Base-by-base conservation (phyloP, 192 early-diverging fungal species). In the Diversispora epigaea region DNA sequence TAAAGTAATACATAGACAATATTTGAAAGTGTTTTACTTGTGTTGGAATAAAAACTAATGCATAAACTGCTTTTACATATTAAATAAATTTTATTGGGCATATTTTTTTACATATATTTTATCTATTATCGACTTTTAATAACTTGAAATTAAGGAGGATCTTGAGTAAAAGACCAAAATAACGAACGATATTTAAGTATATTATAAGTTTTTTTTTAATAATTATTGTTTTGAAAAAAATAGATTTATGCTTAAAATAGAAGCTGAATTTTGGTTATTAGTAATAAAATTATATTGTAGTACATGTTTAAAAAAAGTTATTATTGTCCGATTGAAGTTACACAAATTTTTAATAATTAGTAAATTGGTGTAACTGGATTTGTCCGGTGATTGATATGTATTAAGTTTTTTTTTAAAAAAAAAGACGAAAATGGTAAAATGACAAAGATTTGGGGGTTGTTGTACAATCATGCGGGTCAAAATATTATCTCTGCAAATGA, bases 41-140 rank as follows among this genome's bases (percentile, higher is more conserved):
- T 55, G 10, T 55, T n/a, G 2, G 2, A 55, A 55, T n/a, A n/a
- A 55, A 55, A 55, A n/a, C 10, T 15, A 55, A 9, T 55, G 54
- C 10, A 19, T 55, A 55, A 55, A 55, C 54, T 55, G 19, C 3
- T 15, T 55, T 55, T 9, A 9, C 2, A 55, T n/a, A 15, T n/a
- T 55, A 55, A 55, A 55, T 14, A n/a, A 55, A 55, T 7, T 15
- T 14, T 55, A 15, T 7, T 2, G 0, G 10, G 54, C 14, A 55
- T 55, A 55, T 55, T 19, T 55, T 55, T 55, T 55, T 55, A 55
- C 54, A 55, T 55, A 55, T 55, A 55, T 9, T 55, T 55, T 15
- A 55, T 3, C 8, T 55, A 9, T 15, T 55, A 15, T 55, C 10
- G 10, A 55, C 54, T n/a, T 55, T 55, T 55, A 55, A 55, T 2